Evolutionary conservation across 805 yeast species (phyloP).

Genomic region (Nakazawaea ernobii): DNA sequence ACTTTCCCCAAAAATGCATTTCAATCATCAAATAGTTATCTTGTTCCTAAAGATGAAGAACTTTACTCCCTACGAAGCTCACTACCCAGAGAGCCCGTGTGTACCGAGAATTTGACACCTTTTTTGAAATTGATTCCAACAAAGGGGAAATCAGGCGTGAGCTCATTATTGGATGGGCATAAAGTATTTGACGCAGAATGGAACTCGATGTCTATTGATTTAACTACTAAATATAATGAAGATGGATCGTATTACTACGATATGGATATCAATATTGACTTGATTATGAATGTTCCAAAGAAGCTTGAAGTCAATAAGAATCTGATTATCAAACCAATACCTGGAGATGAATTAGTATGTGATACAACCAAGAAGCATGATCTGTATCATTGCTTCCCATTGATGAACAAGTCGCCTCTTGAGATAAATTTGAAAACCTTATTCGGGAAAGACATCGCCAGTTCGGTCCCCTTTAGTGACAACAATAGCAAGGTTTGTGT

Average conservation of each 20-base stretch:
- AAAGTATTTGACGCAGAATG: slow-evolving; percentile 85
- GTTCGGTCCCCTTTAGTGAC: slow-evolving; percentile 55
- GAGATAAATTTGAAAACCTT: slow-evolving; percentile 54
- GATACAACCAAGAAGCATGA: slow-evolving; percentile 56
- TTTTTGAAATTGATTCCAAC: slow-evolving; percentile 87
- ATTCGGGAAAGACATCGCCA: slow-evolving; percentile 64
- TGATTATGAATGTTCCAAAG: slow-evolving; percentile 67
- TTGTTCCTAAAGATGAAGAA: slow-evolving; percentile 27
- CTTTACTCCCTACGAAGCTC: slow-evolving; percentile 72
- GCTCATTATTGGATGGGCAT: slow-evolving; percentile 85
- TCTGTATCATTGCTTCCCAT: slow-evolving; percentile 74
- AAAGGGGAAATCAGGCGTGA: slow-evolving; percentile 83
- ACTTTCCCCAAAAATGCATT: slow-evolving; percentile 52
- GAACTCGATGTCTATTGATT: slow-evolving; percentile 90
- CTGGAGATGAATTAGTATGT: slow-evolving; percentile 68
- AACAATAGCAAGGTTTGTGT: slow-evolving; percentile 38
- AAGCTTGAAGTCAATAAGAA: slow-evolving; percentile 55
- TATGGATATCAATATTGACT: slow-evolving; percentile 63
- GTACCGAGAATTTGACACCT: slow-evolving; percentile 96
- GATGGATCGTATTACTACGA: slow-evolving; percentile 24
- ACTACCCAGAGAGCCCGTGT: slow-evolving; percentile 89
- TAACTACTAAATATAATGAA: slow-evolving; percentile 47
- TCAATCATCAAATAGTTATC: slow-evolving; percentile 20
- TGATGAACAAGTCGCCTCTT: slow-evolving; percentile 41
- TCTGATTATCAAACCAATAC: slow-evolving; percentile 77